phyloP scores from a whole-genome alignment of 2,329 filamentous ascomycete genomes.

The Pseudogymnoascus sp. region DNA sequence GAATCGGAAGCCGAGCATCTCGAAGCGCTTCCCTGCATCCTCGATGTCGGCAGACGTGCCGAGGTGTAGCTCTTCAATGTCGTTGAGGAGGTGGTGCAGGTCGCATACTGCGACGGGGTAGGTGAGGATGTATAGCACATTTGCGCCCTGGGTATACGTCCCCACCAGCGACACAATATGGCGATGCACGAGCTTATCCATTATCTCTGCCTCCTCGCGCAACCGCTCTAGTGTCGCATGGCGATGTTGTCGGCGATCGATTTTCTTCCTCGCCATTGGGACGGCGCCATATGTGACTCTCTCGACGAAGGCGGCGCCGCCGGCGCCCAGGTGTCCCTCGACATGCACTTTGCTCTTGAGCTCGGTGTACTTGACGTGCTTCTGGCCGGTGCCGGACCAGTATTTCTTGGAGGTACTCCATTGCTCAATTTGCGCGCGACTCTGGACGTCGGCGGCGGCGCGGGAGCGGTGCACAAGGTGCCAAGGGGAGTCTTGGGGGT shows the following conservation, averaged over 20 bases:
- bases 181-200: slow-evolving; percentile 41
- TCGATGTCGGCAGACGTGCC: slow-evolving; percentile 36
- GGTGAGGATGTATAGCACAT: slow-evolving; percentile 39
- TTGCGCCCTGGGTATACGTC: slow-evolving; percentile 36
- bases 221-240: slow-evolving; percentile 33
- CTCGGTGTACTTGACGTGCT: slow-evolving; percentile 19
- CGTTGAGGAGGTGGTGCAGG: slow-evolving; percentile 36
- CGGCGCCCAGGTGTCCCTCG: slow-evolving; percentile 34
- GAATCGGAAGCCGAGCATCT: slow-evolving; percentile 33
- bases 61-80: slow-evolving; percentile 36
- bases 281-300: slow-evolving; percentile 35
- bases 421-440: slow-evolving; percentile 21
- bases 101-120: slow-evolving; percentile 44
- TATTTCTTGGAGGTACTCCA: slow-evolving; percentile 19
- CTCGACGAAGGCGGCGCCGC: slow-evolving; percentile 39
- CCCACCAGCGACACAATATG: slow-evolving; percentile 43
- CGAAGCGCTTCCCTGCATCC: slow-evolving; percentile 31
- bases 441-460: slow-evolving; percentile 19
- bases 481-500: background rate
- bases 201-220: slow-evolving; percentile 40
- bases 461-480: slow-evolving; percentile 16
- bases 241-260: slow-evolving; percentile 21
- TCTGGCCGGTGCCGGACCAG: slow-evolving; percentile 22
- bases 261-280: slow-evolving; percentile 40
- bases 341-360: slow-evolving; percentile 14